phyloP scores from a whole-genome alignment of 164 flowering plant species.

The Berberis thunbergii region DNA sequence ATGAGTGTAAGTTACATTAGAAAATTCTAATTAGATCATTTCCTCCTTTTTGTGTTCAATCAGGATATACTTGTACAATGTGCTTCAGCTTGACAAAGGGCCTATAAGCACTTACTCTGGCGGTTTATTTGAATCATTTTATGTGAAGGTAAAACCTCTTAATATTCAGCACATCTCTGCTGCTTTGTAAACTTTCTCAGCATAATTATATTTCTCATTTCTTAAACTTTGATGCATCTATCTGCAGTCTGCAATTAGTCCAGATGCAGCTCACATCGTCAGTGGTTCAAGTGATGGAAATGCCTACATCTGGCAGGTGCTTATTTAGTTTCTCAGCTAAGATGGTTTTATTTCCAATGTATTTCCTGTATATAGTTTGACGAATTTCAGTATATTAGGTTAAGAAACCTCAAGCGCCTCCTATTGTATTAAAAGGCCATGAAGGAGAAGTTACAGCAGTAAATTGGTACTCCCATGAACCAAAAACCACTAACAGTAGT shows the following conservation, averaged over 20 bases:
- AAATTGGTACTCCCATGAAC: conserved; percentile 48
- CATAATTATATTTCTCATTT: neutral
- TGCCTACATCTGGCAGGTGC: conserved; percentile 91
- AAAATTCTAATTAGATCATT: neutral
- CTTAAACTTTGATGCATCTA: conserved; percentile 2
- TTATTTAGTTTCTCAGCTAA: neutral
- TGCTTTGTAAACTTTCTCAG: neutral
- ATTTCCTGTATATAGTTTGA: neutral
- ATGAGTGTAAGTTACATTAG: neutral
- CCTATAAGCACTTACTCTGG: conserved; percentile 67
- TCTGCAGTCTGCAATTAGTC: conserved; percentile 76
- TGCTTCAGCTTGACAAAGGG: conserved; percentile 79
- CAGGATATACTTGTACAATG: conserved; percentile 81
- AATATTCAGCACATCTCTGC: neutral
- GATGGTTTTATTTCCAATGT: neutral
- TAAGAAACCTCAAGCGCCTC: conserved; percentile 51
- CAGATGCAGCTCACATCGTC: conserved; percentile 74
- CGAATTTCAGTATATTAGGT: conserved; percentile 35
- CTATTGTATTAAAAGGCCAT: conserved; percentile 55
- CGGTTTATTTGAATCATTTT: conserved; percentile 59
- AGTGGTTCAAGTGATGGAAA: conserved; percentile 93
- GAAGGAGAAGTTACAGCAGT: conserved; percentile 91
- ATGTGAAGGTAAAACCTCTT: conserved; percentile 55
- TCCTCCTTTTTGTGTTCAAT: neutral
- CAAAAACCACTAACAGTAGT: neutral